Evolutionary conservation across 192 early-diverging fungal genomes (phyloP), one percentile per base, ranked within the genome.

Genomic region (Lunasporangiospora selenospora): DNA sequence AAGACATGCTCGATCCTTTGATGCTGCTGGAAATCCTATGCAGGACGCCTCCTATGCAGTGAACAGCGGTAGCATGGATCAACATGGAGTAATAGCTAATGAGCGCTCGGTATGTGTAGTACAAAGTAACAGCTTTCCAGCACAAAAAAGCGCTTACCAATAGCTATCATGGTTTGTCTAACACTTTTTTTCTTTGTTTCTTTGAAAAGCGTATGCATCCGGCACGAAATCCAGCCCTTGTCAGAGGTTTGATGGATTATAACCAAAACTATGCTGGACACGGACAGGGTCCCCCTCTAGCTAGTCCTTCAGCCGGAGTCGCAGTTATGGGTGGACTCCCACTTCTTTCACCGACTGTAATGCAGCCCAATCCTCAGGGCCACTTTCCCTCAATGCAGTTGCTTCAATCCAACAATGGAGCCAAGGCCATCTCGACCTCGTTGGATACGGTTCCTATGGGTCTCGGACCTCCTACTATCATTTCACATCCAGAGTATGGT

Each of bases 381-480:
- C 61, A 63, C 2, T 63, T 63, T 33, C 32, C 23, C 16, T 47
- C 45, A 0, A 33, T 65, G 37, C 19, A 44, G 6, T 36, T 65
- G 50, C 29, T 52, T 19, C 47, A 57, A 42, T 12, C 63, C 23
- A 47, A 46, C 32, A 18, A 42, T 7, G 38, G 37, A 1, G 39
- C 54, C 34, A 65, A 50, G 30, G 19, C 31, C 9, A 55, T 65
- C 10, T 40, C 63, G 15, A 27, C 46, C 0, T 65, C 63, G 26
- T 32, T 65, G 21, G 63, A 65, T 45, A 50, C 63, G 7, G 63
- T 65, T 7, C 63, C 53, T 1, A 57, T 65, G 53, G 46, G 53
- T 1, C 39, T 65, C 5, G 63, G 53, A 10, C 21, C 63, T 9
- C 53, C 63, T 5, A 29, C 61, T 7, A 65, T 65, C 18, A 55